A percentile compares a stretch with the other conserved stretches of the same genome.
These are phyloP conservation scores for Berkeleyomyces basicola DNA, from an alignment of 2,329 filamentous ascomycete genomes.

Conservation along the genomic window DNA sequence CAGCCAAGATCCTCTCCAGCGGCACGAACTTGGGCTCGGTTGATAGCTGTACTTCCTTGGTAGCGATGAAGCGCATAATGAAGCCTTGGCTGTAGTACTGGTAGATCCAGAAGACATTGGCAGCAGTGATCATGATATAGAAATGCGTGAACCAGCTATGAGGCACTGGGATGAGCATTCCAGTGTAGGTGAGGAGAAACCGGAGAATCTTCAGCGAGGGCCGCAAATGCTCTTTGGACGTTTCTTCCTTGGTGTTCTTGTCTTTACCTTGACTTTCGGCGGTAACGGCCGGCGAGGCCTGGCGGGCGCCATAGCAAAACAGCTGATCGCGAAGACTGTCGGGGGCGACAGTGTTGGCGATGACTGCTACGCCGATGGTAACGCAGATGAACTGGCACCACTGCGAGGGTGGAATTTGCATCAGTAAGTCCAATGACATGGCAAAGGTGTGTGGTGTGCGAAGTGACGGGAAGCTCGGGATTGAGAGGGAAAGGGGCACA, in stretches of 20 bases:
- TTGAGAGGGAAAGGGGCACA: neutral
- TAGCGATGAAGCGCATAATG: slow-evolving; percentile 32
- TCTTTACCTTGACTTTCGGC: neutral
- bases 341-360: slow-evolving; percentile 8
- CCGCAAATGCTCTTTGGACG: neutral
- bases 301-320: slow-evolving; percentile 27
- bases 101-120: slow-evolving; percentile 57
- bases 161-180: slow-evolving; percentile 44
- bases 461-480: too few relatives aligned
- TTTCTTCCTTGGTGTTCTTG: neutral
- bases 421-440: neutral
- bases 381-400: slow-evolving; percentile 12
- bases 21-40: slow-evolving; percentile 30
- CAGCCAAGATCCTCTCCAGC: slow-evolving; percentile 43
- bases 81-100: slow-evolving; percentile 42
- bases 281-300: slow-evolving; percentile 31
- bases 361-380: slow-evolving; percentile 6
- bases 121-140: slow-evolving; percentile 54
- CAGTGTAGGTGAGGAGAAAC: slow-evolving; percentile 10
- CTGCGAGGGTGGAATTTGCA: slow-evolving; percentile 11
- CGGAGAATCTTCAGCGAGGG: neutral
- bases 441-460: neutral
- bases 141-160: slow-evolving; percentile 85
- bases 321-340: slow-evolving; percentile 26
- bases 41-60: slow-evolving; percentile 20